These are phyloP conservation scores for Neocucurbitaria cava DNA, from an alignment of 2,329 filamentous ascomycete genomes.

Conservation along the genomic window DNA sequence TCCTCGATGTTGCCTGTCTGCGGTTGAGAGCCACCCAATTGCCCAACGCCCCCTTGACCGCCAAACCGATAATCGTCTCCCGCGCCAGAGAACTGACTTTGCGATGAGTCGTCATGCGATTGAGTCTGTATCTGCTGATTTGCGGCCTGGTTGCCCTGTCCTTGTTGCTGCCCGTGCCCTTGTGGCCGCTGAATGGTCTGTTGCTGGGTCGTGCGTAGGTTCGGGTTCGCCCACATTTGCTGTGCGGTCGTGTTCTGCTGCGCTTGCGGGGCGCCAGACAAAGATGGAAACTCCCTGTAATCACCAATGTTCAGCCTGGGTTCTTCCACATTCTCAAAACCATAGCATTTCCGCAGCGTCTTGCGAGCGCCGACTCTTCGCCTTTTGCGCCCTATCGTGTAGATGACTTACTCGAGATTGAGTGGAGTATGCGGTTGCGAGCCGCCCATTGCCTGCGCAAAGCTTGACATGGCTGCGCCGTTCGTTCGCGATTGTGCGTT, in stretches of 20 bases:
- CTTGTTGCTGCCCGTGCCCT: slow-evolving; percentile 43
- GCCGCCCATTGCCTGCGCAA: slow-evolving; percentile 63
- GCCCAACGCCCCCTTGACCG: slow-evolving; percentile 61
- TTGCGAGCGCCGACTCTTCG: background rate
- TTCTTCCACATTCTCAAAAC: slow-evolving; percentile 3
- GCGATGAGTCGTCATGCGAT: slow-evolving; percentile 51
- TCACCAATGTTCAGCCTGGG: slow-evolving; percentile 30
- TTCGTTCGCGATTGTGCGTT: slow-evolving; percentile 59
- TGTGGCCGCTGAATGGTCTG: slow-evolving; percentile 62
- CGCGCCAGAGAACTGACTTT: slow-evolving; percentile 59
- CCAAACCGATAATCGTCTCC: slow-evolving; percentile 65
- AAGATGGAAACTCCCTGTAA: slow-evolving; percentile 66
- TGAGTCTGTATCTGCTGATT: slow-evolving; percentile 54
- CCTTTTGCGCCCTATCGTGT: slow-evolving; percentile 8
- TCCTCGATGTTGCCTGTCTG: slow-evolving; percentile 66
- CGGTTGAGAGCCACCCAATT: slow-evolving; percentile 58
- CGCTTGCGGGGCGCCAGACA: slow-evolving; percentile 64
- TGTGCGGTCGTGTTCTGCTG: slow-evolving; percentile 60
- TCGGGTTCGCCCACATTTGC: slow-evolving; percentile 65
- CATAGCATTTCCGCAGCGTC: background rate
- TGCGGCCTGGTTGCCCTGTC: slow-evolving; percentile 44
- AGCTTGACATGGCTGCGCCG: slow-evolving; percentile 58
- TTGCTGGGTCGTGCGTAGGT: slow-evolving; percentile 61
- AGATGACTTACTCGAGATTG: slow-evolving; percentile 62
- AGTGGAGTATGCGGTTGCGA: slow-evolving; percentile 62